A percentile compares a stretch with the other conserved stretches of the same genome.
Conservation (phyloP, 2,329 filamentous ascomycete genomes). For the Teratosphaeria epicoccoides region DNA sequence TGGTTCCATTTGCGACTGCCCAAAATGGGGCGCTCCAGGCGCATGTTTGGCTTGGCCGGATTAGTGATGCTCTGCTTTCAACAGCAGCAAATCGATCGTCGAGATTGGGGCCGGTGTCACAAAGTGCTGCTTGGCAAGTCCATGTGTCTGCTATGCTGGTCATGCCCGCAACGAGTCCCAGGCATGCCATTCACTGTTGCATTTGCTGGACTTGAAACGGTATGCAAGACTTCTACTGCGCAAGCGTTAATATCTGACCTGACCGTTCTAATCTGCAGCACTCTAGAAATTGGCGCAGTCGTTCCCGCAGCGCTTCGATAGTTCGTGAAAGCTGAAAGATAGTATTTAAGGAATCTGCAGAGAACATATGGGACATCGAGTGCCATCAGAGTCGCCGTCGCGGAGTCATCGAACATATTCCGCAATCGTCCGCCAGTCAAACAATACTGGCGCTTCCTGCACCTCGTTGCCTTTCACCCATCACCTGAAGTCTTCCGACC, state of each 20-base stretch:
- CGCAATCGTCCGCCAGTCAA: background rate
- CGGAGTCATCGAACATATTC: background rate
- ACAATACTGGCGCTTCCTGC: background rate
- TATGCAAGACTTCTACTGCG: background rate
- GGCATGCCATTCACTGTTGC: slow-evolving; percentile 1
- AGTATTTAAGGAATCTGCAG: background rate
- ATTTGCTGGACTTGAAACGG: background rate
- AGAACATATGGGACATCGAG: background rate
- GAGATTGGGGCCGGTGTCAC: background rate
- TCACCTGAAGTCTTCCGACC: background rate
- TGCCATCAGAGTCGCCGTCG: background rate
- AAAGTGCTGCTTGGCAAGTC: background rate
- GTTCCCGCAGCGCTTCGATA: background rate
- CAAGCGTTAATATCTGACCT: background rate
- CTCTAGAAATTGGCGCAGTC: background rate
- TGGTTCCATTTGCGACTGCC: no score
- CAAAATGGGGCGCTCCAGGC: no score
- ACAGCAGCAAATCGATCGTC: background rate
- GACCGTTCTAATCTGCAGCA: background rate
- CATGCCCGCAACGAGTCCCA: background rate
- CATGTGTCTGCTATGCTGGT: background rate
- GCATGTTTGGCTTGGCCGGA: no score
- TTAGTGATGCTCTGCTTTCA: no score
- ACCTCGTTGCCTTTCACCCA: background rate
- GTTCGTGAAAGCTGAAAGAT: background rate